A percentile compares a stretch with the other conserved stretches of the same genome.
These are phyloP conservation scores for Cladorrhinum samala DNA, from an alignment of 495 filamentous ascomycete species.

Conservation along the genomic window DNA sequence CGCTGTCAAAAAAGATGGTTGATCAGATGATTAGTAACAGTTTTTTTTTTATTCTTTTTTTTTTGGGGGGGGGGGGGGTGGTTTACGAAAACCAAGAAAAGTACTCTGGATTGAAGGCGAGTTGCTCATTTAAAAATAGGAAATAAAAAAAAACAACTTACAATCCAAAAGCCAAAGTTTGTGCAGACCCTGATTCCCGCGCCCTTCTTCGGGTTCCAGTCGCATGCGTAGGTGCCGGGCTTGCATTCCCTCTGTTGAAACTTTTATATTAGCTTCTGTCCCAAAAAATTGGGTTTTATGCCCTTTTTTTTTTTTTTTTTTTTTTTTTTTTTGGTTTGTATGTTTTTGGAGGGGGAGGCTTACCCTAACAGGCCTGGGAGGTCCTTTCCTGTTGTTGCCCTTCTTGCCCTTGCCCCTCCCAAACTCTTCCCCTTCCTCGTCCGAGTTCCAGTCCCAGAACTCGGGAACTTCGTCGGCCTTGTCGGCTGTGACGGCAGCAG, in stretches of 20 bases:
- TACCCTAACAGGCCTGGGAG: too few species aligned
- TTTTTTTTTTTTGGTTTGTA: too few species aligned
- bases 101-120: too few species aligned
- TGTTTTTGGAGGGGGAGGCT: too few species aligned
- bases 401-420: neutral
- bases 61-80: too few species aligned
- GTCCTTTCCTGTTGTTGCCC: neutral
- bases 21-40: too few species aligned
- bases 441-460: neutral
- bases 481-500: neutral
- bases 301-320: too few species aligned
- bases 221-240: slow-evolving; percentile 22
- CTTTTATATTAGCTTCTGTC: neutral
- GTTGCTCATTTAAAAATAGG: too few species aligned
- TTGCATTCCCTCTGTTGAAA: slow-evolving; percentile 12
- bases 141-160: too few species aligned
- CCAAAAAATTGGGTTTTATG: neutral
- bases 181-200: neutral
- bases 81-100: too few species aligned
- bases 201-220: slow-evolving; percentile 8
- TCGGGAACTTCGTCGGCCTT: neutral
- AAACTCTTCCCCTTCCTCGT: neutral
- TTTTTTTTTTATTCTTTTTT: too few species aligned
- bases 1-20: slow-evolving; percentile 14
- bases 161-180: too few species aligned